Evolutionary conservation across 2,329 filamentous ascomycete genomes (phyloP).

Genomic region (Pestalotiopsis sp.): DNA sequence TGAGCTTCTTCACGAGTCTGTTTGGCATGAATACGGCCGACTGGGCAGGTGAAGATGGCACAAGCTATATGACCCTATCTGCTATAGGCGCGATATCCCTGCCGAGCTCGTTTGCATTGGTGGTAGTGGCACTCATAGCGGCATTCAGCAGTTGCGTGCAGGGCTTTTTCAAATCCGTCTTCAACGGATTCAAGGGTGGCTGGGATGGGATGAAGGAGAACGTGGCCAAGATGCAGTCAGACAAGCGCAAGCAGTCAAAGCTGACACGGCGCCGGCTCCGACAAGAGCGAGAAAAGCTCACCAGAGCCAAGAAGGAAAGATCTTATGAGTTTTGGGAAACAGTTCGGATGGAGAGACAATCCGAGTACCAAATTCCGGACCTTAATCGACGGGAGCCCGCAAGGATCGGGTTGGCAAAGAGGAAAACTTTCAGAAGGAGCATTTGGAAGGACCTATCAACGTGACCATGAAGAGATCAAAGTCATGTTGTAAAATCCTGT

Average conservation of each 20-base stretch:
- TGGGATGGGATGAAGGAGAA: conserved; percentile 17
- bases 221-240: conserved; percentile 29
- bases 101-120: conserved; percentile 50
- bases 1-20: conserved; percentile 66
- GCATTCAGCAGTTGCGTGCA: conserved; percentile 57
- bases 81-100: conserved; percentile 51
- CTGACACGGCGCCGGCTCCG: conserved; percentile 20
- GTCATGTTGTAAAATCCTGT: neutral
- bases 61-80: conserved; percentile 41
- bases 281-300: conserved; percentile 23
- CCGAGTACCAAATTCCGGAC: conserved; percentile 39
- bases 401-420: conserved; percentile 16
- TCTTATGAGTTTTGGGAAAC: conserved; percentile 44
- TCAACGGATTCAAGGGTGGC: conserved; percentile 17
- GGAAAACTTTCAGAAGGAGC: conserved; percentile 23
- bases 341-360: conserved; percentile 31
- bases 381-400: conserved; percentile 32
- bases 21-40: conserved; percentile 68
- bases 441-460: neutral
- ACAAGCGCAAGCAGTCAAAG: conserved; percentile 26
- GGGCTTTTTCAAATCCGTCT: conserved; percentile 27
- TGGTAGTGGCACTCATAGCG: conserved; percentile 51
- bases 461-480: neutral
- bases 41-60: conserved; percentile 52
- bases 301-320: conserved; percentile 29